Evolutionary conservation across 2,329 filamentous ascomycete species (phyloP), one percentile per base, ranked within the genome.

Genomic region (Zasmidium cellare): DNA sequence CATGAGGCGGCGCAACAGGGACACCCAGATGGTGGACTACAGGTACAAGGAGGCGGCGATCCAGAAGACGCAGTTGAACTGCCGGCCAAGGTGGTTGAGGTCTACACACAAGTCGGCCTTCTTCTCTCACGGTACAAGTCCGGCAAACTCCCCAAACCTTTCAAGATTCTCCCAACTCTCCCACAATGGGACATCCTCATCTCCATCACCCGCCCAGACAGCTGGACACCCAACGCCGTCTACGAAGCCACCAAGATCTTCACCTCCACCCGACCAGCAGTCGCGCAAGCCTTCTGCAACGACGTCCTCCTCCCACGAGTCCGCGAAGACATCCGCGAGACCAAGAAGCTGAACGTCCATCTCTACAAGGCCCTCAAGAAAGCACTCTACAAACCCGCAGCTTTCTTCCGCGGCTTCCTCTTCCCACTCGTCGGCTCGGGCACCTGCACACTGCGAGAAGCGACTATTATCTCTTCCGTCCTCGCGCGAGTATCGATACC

Each of bases 361-460:
- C 81, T 97, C 7, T 99, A 97, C 83, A 93, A 96, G 68, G 85
- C 91, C 0, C 80, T 99, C 57, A 97, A 97, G 77, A 96, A 96
- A 73, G 86, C 86, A 7, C 82, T 97, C 14, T 97, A 96, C 80
- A 96, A 96, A 74, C 94, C 94, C 6, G 88, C 91, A 0, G 92
- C 92, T 18, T 99, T 96, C 77, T 99, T 99, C 84, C 96, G 97
- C 75, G 94, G 92, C 3, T 86, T 99, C 66, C 81, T 99, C 16
- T 97, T 97, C 72, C 94, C 94, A 0, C 83, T 99, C 18, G 87
- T 96, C 9, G 85, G 84, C 9, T 89, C 87, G 51, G 90, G 91
- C 24, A 91, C 88, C n/a, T 97, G 92, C 77, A 96, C 92, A 0
- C 78, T 97, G 51, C 86, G 92, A 51, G 94, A 99, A 76, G 94